phyloP scores from a whole-genome alignment of 148 eudicot genomes.

The Rhododendron henanense region DNA sequence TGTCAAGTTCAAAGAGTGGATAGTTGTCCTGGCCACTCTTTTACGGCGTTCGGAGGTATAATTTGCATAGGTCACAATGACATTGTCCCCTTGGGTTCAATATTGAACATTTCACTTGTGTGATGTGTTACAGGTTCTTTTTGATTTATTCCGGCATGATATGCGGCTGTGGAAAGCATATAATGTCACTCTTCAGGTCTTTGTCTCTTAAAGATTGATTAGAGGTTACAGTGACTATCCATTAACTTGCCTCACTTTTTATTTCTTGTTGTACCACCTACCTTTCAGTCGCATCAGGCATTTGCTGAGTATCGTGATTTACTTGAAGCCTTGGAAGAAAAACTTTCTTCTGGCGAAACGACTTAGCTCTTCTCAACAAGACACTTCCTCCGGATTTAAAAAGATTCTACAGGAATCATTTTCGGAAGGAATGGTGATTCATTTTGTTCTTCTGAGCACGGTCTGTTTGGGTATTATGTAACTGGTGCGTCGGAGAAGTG shows the following conservation, averaged over 20 bases:
- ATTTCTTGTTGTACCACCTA: background rate
- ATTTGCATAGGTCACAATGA: background rate
- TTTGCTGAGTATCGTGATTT: conserved; percentile 18
- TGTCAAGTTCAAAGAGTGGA: conserved; percentile 98
- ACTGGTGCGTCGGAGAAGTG: background rate
- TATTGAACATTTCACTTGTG: background rate
- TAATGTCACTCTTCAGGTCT: conserved; percentile 7
- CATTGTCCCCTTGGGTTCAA: background rate
- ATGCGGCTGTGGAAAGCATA: conserved; percentile 60
- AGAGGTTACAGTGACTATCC: background rate
- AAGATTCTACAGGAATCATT: background rate
- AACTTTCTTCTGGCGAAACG: conserved; percentile 25
- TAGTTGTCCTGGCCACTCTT: conserved; percentile 92
- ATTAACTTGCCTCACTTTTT: background rate
- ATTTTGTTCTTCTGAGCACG: background rate
- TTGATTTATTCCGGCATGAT: conserved; percentile 89
- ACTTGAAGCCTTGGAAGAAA: conserved; percentile 26
- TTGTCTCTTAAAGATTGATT: background rate
- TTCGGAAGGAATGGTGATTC: background rate
- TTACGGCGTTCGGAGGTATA: conserved; percentile 92
- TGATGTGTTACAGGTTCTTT: conserved; percentile 55
- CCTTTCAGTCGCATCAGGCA: conserved; percentile 15
- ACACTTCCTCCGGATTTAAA: background rate
- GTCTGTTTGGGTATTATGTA: background rate
- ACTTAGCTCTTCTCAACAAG: background rate